A percentile compares a stretch with the other conserved stretches of the same genome.
phyloP scores from a whole-genome alignment of 108 stramenopile species.

The Discostella pseudostelligera region DNA sequence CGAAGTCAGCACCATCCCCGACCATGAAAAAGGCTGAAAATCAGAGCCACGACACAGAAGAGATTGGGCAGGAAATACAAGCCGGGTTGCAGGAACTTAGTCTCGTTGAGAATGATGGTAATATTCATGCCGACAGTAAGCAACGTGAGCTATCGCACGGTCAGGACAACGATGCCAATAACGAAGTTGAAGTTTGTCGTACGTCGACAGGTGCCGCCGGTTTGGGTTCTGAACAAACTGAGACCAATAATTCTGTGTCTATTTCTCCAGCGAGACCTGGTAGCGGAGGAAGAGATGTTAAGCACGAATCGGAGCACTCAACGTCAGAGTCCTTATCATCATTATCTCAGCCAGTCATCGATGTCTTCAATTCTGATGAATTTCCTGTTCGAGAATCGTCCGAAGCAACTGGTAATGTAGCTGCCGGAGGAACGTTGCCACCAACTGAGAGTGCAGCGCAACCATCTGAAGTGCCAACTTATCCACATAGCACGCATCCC shows the following conservation, averaged over 20 bases:
- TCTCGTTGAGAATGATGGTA: constrained; percentile 8
- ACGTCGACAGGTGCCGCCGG: constrained; percentile 11
- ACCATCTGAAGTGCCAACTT: background rate
- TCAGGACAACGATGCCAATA: background rate
- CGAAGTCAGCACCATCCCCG: background rate
- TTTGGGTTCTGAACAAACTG: constrained; percentile 6
- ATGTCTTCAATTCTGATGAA: background rate
- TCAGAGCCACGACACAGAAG: constrained; percentile 19
- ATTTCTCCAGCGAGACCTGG: background rate
- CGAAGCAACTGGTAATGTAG: background rate
- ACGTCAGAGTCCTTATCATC: constrained; percentile 1
- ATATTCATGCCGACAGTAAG: background rate
- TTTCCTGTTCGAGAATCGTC: background rate
- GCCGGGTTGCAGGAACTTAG: constrained; percentile 43
- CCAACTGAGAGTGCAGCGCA: background rate
- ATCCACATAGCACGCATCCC: background rate
- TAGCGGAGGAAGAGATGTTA: background rate
- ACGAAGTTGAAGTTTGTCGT: constrained; percentile 6
- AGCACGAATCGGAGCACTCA: background rate
- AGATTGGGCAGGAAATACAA: constrained; percentile 33
- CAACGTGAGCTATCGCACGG: background rate
- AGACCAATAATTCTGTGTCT: background rate
- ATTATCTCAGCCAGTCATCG: constrained; percentile 4
- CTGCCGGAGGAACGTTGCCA: background rate
- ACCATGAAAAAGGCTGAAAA: constrained; percentile 22